A percentile compares a stretch with the other conserved stretches of the same genome.
These are phyloP conservation scores for Mallotus nudiflorus DNA, from an alignment of 345 rosid genomes.

Conservation along the genomic window DNA sequence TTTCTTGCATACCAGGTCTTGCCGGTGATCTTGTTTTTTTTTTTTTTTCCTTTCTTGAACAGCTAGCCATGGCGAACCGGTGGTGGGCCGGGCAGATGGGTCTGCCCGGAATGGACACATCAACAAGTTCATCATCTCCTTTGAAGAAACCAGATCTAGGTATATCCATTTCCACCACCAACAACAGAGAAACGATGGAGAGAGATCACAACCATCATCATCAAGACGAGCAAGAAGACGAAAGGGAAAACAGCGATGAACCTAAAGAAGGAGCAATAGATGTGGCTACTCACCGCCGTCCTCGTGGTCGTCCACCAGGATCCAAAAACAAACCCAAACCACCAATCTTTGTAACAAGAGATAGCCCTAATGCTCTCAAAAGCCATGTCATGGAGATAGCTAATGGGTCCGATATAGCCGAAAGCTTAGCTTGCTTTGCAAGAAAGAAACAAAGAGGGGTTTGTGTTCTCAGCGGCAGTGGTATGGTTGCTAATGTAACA, in stretches of 20 bases:
- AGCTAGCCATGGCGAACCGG: constrained; percentile 25
- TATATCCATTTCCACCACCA: constrained; percentile 52
- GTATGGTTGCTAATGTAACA: constrained; percentile 63
- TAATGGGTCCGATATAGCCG: constrained; percentile 57
- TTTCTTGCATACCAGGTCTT: neutral
- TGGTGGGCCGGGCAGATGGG: constrained; percentile 74
- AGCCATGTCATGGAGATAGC: constrained; percentile 70
- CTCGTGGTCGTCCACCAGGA: constrained; percentile 52
- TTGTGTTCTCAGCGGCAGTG: constrained; percentile 60
- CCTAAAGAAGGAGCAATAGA: constrained; percentile 67
- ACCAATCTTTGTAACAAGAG: constrained; percentile 71
- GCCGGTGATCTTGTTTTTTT: neutral
- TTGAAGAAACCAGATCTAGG: constrained; percentile 75
- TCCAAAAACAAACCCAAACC: constrained; percentile 56
- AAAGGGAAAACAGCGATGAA: constrained; percentile 55
- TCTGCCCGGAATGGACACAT: constrained; percentile 50
- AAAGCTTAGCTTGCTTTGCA: constrained; percentile 57
- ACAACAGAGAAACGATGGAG: constrained; percentile 37
- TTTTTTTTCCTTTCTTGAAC: neutral
- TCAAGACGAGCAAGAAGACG: constrained; percentile 42
- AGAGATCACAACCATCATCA: constrained; percentile 8
- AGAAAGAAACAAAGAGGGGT: constrained; percentile 58
- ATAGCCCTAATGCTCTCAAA: constrained; percentile 65
- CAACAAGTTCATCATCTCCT: constrained; percentile 56
- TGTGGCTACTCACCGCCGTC: constrained; percentile 52